Percentiles rank a stretch among this genome's conserved stretches.
Conservation (phyloP, 2,329 filamentous ascomycete genomes). For the Pseudocercospora vitis region DNA sequence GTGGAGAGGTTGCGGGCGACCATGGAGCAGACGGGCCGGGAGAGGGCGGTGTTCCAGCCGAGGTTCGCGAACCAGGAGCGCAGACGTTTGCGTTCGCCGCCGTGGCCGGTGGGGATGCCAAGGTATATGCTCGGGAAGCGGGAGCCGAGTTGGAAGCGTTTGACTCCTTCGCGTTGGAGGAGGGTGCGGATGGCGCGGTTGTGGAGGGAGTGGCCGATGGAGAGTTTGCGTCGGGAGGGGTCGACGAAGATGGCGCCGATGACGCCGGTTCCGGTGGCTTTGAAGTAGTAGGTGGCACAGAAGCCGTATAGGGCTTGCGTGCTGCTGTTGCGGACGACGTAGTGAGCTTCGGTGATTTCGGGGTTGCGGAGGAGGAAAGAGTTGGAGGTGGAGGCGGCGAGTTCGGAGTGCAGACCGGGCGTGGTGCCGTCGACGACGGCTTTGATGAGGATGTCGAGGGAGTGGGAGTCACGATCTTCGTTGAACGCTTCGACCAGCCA, state of each 20-base stretch:
- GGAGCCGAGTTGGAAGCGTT: conserved; percentile 77
- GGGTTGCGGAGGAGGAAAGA: conserved; percentile 74
- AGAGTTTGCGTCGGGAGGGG: conserved; percentile 78
- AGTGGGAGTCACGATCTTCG: conserved; percentile 70
- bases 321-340: conserved; percentile 90
- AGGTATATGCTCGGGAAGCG: conserved; percentile 82
- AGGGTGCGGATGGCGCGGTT: conserved; percentile 78
- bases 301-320: conserved; percentile 90
- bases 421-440: conserved; percentile 66
- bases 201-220: conserved; percentile 86
- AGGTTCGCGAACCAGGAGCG: conserved; percentile 85
- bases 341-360: conserved; percentile 77
- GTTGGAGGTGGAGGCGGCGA: conserved; percentile 67
- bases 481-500: conserved; percentile 93
- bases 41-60: conserved; percentile 76
- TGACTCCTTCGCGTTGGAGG: conserved; percentile 68
- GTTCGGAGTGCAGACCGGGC: conserved; percentile 66
- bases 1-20: conserved; percentile 68
- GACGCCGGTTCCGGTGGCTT: conserved; percentile 67
- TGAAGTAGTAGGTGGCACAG: conserved; percentile 81
- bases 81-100: conserved; percentile 59
- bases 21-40: conserved; percentile 68
- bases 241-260: conserved; percentile 90
- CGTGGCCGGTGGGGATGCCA: conserved; percentile 72
- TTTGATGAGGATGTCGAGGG: conserved; percentile 72